Conservation (phyloP, 768 basidiomycete species). For the Erythrobasidium yunnanense region DNA sequence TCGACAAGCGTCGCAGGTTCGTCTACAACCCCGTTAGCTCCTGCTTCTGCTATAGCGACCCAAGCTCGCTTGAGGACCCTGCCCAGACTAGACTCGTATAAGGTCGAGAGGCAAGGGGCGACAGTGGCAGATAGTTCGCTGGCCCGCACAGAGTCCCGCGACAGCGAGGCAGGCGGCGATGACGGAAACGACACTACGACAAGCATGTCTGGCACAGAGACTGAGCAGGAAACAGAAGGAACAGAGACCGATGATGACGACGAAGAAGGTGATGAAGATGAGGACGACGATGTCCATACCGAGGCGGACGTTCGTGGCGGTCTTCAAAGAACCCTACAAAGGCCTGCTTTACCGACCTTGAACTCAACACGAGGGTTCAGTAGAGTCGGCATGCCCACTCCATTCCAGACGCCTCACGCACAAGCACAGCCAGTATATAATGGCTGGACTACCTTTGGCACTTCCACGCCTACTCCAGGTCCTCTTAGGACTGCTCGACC, state of each 20-base stretch:
- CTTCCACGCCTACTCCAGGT: slow-evolving; percentile 31
- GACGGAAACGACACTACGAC: slow-evolving; percentile 38
- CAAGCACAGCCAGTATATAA: slow-evolving; percentile 7
- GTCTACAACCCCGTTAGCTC: too few relatives aligned
- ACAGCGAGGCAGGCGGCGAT: neutral
- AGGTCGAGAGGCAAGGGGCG: neutral
- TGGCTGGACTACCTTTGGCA: slow-evolving; percentile 32
- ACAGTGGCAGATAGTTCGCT: neutral
- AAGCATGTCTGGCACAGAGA: slow-evolving; percentile 40
- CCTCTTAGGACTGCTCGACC: slow-evolving; percentile 28
- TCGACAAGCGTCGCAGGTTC: too few relatives aligned
- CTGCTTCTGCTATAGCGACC: neutral
- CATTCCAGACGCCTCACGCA: neutral
- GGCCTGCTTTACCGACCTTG: neutral
- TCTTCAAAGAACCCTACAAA: slow-evolving; percentile 9
- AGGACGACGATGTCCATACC: slow-evolving; percentile 26
- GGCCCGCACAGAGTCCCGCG: neutral
- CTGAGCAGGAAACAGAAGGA: slow-evolving; percentile 23
- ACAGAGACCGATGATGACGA: slow-evolving; percentile 17
- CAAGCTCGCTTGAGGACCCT: slow-evolving; percentile 8
- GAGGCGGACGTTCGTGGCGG: slow-evolving; percentile 19
- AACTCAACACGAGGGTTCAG: slow-evolving; percentile 16
- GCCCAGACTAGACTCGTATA: slow-evolving; percentile 14
- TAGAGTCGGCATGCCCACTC: neutral
- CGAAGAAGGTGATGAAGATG: slow-evolving; percentile 26